These are phyloP conservation scores for Blastobotrys americana DNA, from an alignment of 805 yeast species.

Conservation along the genomic window DNA sequence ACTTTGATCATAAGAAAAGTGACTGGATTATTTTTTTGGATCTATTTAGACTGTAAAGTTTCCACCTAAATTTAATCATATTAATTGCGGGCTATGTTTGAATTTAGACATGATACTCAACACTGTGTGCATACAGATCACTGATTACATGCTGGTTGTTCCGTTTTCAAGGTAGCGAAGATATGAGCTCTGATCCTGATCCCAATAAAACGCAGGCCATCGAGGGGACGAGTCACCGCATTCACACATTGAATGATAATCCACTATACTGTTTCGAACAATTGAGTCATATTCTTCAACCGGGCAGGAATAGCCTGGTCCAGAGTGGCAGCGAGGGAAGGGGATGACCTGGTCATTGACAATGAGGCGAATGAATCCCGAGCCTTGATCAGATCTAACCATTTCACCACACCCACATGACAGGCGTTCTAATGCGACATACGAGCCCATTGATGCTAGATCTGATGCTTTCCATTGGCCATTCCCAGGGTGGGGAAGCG, in stretches of 20 bases:
- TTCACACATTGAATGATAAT: neutral
- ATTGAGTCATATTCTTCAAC: neutral
- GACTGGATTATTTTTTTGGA: too few relatives aligned
- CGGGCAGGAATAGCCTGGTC: neutral
- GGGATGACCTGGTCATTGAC: neutral
- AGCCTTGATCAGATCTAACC: neutral
- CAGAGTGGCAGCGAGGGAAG: neutral
- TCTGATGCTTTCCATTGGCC: neutral
- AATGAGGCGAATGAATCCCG: neutral
- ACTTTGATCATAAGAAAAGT: too few relatives aligned
- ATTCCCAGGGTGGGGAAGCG: neutral
- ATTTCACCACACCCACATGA: neutral
- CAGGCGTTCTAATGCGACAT: conserved; percentile 1
- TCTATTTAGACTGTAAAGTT: too few relatives aligned
- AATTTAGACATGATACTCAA: too few relatives aligned
- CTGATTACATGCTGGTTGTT: too few relatives aligned
- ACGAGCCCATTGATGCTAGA: conserved; percentile 1
- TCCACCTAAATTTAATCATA: too few relatives aligned
- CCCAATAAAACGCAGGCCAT: neutral
- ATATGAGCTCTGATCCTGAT: neutral
- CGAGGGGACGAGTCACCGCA: neutral
- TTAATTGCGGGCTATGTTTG: too few relatives aligned
- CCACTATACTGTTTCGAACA: neutral
- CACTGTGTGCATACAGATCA: too few relatives aligned
- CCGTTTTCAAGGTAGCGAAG: too few relatives aligned